Percentiles rank a stretch among this genome's conserved stretches.
Evolutionary conservation across 1,284 basidiomycete genomes (phyloP).

Genomic region (Pseudozyma flocculosa): DNA sequence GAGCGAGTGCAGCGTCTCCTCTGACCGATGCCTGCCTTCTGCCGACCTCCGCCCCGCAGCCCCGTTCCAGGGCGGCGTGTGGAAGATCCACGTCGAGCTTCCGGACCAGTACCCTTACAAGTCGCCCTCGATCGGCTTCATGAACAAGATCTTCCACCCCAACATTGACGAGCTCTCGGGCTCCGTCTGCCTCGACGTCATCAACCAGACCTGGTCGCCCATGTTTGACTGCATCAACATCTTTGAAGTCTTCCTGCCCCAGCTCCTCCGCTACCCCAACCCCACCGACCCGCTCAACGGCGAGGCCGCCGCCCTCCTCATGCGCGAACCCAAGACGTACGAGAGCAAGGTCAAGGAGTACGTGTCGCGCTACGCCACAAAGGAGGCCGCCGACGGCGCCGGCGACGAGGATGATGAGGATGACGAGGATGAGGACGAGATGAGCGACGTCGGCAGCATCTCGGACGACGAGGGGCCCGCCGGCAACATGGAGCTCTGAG

Average conservation of each 20-base stretch:
- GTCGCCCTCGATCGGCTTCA: constrained; percentile 97
- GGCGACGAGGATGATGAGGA: constrained; percentile 42
- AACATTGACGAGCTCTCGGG: constrained; percentile 86
- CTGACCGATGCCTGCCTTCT: neutral
- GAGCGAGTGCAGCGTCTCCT: neutral
- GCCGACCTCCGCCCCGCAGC: no score
- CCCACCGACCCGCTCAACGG: constrained; percentile 96
- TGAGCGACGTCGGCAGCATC: constrained; percentile 55
- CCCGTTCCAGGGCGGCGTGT: constrained; percentile 90
- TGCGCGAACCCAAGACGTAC: constrained; percentile 84
- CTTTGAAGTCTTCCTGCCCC: constrained; percentile 96
- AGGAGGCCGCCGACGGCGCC: constrained; percentile 32
- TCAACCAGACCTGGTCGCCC: constrained; percentile 51
- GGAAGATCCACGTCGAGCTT: constrained; percentile 99
- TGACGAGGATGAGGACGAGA: constrained; percentile 43
- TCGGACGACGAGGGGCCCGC: constrained; percentile 34
- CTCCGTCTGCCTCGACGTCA: constrained; percentile 51
- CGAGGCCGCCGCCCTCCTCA: constrained; percentile 91
- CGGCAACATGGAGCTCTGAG: constrained; percentile 43
- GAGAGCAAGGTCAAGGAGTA: constrained; percentile 50
- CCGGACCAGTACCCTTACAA: constrained; percentile 99
- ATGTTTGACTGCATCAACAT: constrained; percentile 91
- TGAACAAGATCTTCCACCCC: constrained; percentile 99
- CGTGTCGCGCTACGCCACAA: constrained; percentile 43
- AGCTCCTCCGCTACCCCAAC: constrained; percentile 94